Percentiles rank a stretch among this genome's conserved stretches.
Conservation (phyloP, 106 monocot genomes). For the Narthecium ossifragum region DNA sequence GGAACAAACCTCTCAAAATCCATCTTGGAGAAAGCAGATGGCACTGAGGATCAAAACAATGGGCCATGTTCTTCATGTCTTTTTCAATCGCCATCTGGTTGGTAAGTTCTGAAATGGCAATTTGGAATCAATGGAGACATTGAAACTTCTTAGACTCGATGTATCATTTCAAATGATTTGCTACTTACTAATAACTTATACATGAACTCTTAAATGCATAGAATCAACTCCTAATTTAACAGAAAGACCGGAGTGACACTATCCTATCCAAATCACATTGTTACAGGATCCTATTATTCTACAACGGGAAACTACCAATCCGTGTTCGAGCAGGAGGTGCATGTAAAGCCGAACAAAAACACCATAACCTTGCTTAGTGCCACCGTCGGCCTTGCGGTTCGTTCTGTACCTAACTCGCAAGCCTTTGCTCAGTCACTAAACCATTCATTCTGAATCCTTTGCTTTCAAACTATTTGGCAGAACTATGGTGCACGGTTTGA, state of each 20-base stretch:
- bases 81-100: slow-evolving; percentile 49
- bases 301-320: neutral
- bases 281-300: slow-evolving; percentile 18
- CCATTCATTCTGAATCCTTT: neutral
- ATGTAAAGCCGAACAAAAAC: slow-evolving; percentile 10
- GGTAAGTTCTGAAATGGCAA: slow-evolving; percentile 22
- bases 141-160: neutral
- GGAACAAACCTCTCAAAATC: too few species aligned
- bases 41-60: slow-evolving; percentile 42
- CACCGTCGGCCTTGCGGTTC: slow-evolving; percentile 15
- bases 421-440: neutral
- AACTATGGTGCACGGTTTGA: neutral
- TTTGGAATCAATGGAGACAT: neutral
- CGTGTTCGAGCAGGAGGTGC: slow-evolving; percentile 6
- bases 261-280: too few species aligned
- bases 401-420: too few species aligned
- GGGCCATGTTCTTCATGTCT: slow-evolving; percentile 56
- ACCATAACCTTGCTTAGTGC: slow-evolving; percentile 17
- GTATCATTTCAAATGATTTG: too few species aligned
- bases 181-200: too few species aligned
- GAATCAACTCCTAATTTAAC: too few species aligned
- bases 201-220: too few species aligned
- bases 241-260: too few species aligned
- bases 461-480: neutral
- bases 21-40: slow-evolving; percentile 18